Evolutionary conservation across 2,329 filamentous ascomycete genomes (phyloP).

Genomic region (Aphanocladium album): DNA sequence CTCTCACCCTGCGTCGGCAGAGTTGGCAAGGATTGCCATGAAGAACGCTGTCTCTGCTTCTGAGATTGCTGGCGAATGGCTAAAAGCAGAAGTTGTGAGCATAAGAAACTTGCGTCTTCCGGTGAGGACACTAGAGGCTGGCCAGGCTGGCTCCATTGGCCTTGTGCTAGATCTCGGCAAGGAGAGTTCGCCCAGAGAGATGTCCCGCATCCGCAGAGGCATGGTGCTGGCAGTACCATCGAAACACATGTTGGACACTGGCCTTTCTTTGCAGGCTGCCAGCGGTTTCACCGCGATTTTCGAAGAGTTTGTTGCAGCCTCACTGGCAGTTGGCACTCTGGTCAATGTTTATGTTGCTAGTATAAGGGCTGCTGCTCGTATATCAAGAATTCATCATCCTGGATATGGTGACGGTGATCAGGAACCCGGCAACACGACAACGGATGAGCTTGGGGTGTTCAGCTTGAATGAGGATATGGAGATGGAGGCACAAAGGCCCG

Average conservation of each 20-base stretch:
- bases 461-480: constrained; percentile 46
- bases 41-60: constrained; percentile 49
- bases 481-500: constrained; percentile 21
- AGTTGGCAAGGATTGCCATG: constrained; percentile 48
- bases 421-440: constrained; percentile 23
- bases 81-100: constrained; percentile 73
- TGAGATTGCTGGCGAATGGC: constrained; percentile 65
- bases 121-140: constrained; percentile 67
- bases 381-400: constrained; percentile 49
- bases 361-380: constrained; percentile 73
- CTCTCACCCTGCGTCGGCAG: constrained; percentile 49
- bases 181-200: constrained; percentile 14
- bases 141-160: constrained; percentile 87
- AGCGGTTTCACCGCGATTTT: constrained; percentile 70
- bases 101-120: constrained; percentile 83
- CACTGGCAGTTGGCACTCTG: constrained; percentile 60
- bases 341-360: constrained; percentile 86
- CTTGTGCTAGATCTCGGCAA: constrained; percentile 52
- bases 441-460: constrained; percentile 51
- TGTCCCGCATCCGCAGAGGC: constrained; percentile 61
- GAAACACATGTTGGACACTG: constrained; percentile 51
- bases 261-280: constrained; percentile 56
- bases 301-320: constrained; percentile 54
- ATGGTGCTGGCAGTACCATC: constrained; percentile 71
- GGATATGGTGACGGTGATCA: constrained; percentile 19